Evolutionary conservation across 2,329 filamentous ascomycete species (phyloP).

Genomic region (Clonostachys sp.): DNA sequence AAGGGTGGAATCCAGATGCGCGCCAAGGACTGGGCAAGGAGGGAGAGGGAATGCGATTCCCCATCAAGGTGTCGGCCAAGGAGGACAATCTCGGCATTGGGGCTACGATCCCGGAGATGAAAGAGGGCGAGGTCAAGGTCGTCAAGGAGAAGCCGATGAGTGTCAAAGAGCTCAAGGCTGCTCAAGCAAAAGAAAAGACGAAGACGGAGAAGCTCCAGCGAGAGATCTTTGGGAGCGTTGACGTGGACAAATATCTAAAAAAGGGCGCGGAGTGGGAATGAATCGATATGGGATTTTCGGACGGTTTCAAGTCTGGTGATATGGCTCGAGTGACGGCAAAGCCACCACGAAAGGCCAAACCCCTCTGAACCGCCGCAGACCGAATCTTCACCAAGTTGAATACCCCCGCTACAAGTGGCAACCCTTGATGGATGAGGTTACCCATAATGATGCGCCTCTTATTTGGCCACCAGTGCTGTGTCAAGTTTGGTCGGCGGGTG

Average conservation of each 20-base stretch:
- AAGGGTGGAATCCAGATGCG: slow-evolving; percentile 73
- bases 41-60: slow-evolving; percentile 70
- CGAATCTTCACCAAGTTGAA: no score
- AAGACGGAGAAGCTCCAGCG: slow-evolving; percentile 60
- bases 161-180: slow-evolving; percentile 64
- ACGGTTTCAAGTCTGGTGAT: no score
- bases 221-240: slow-evolving; percentile 71
- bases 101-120: slow-evolving; percentile 34
- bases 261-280: no score
- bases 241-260: slow-evolving; percentile 69
- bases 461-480: no score
- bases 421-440: no score
- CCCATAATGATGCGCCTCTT: no score
- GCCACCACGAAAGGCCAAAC: no score
- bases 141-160: slow-evolving; percentile 50
- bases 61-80: slow-evolving; percentile 69
- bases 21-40: slow-evolving; percentile 66
- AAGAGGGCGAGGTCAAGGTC: slow-evolving; percentile 32
- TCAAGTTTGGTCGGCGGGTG: no score
- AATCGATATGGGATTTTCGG: no score
- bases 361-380: no score
- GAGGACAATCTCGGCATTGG: slow-evolving; percentile 73
- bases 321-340: no score
- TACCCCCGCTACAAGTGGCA: no score
- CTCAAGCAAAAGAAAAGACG: slow-evolving; percentile 56